Evolutionary conservation across 148 eudicot genomes (phyloP), one percentile per base, ranked within the genome.

Genomic region (Arctostaphylos glauca): DNA sequence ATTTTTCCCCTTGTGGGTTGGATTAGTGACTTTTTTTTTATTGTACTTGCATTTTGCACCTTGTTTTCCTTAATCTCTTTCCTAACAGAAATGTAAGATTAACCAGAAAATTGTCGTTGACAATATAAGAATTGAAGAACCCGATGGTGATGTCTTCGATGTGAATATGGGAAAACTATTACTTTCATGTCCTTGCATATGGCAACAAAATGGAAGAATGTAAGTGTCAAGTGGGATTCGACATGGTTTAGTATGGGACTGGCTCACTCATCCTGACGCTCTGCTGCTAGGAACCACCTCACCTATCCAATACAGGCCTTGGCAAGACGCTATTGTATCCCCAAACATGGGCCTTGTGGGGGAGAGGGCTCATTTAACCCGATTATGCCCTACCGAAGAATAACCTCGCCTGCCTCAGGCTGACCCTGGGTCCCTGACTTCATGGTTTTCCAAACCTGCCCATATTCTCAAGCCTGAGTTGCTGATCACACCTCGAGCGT

Each of bases 151-250:
- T 48, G 31, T 74, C 19, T 8, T 44, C 50, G 38, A 38, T 68
- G 74, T 49, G 56, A 48, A 49, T 48, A 49, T 21, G 54, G 38
- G 19, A n/a, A n/a, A 59, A 7, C 5, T 59, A 49, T 16, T 3
- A 56, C 3, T 38, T 31, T 68, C 7, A 6, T 38, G 67, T 58
- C 53, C 53, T 43, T 58, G 19, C 81, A 56, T 14, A 58, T 58
- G 41, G 81, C 16, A 19, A 19, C 53, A 59, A n/a, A 78, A 78
- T 59, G 81, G 16, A 58, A 38, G 49, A 38, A 62, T 79, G 54
- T 47, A 47, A 74, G 25, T 74, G 15, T 31, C 47, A 16, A 3
- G 50, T 15, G 19, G n/a, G 6, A 44, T 16, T 4, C 4, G 71
- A 66, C 23, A 14, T 66, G 71, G 71, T 2, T 66, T 3, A 31